Evolutionary conservation across 257 asterid genomes (phyloP), one percentile per base, ranked within the genome.

Genomic region (Prunella vulgaris): DNA sequence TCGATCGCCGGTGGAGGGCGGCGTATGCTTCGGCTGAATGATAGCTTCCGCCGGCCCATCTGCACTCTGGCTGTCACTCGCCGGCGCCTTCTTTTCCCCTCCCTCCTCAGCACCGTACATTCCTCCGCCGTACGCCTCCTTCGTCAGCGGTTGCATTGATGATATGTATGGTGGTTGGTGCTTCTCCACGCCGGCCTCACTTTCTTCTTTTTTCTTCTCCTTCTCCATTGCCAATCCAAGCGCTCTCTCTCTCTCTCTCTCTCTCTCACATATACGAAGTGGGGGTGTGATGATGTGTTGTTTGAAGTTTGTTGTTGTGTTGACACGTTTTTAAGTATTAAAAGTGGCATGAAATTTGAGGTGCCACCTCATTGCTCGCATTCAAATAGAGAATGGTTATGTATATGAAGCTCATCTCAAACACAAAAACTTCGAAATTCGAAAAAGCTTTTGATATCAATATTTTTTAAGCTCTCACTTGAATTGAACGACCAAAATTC

Each of bases 111-210:
- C 37, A 13, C 81, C 97, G 68, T 90, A 88, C 83, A 90, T 73
- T 32, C 97, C 92, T 13, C 95, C 95, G 42, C 95, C 97, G 80
- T 86, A 84, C 1, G 93, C 97, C 59, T 84, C 91, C 13, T n/a
- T 75, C 4, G 84, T 82, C 2, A 83, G 15, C 57, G 97, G 90
- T 6, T 79, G 68, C 93, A 90, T 77, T 2, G 84, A 20, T 1
- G 95, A 81, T 44, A 84, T 82, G 60, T 80, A 25, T 0, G 90
- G 84, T 24, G 82, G 84, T 24, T 77, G 87, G 72, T 77, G 75
- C 65, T 68, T n/a, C 75, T 70, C 14, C n/a, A 46, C 38, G 7
- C 6, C 63, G n/a, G 10, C 73, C 2, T 73, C 72, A 7, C 3
- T 51, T 60, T n/a, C 62, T 10, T 51, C 22, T 72, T 78, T 28